Evolutionary conservation across 164 flowering plant genomes (phyloP), one percentile per base, ranked within the genome.

Genomic region (Dillenia turbinata): DNA sequence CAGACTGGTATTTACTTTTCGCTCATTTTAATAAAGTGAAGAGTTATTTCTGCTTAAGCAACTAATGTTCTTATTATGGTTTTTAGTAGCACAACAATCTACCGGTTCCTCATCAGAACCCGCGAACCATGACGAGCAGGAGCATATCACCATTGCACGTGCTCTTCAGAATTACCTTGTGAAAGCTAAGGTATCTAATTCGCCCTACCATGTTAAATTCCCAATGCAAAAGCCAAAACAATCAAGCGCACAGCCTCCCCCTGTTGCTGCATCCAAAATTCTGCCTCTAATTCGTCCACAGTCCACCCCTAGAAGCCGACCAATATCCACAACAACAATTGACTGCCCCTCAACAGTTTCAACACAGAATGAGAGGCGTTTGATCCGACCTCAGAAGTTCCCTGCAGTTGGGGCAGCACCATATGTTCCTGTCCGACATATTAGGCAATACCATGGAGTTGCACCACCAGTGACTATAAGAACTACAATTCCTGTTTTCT

Each of bases 401-500:
- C 88, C 85, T 15, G 82, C 82, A 1, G 79, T 75, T 12, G 83
- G 85, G 59, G 91, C 92, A 56, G 68, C 81, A 60, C 89, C 96
- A 13, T 94, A 90, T 64, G 76, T 87, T 13, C 96, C 96, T 8
- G 63, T 87, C 22, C 69, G 80, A 44, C 88, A 84, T 44, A 76
- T 69, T 49, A 75, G 81, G 65, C 62, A 88, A 43, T 87, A 83
- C 68, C 81, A 75, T 57, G 77, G 89, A 9, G 64, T 85, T 56
- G 97, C 98, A 49, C 97, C 85, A 1, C 88, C 98, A 58, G 97
- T 94, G 63, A 86, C 93, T 2, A 77, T 89, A 56, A 85, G 98
- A 72, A 89, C 78, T 14, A 78, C 87, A 24, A 76, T 86, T 24
- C 98, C 98, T 46, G 88, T 82, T 54, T 89, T 77, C 75, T 82